Conservation (phyloP, 2,329 filamentous ascomycete genomes). For the Talaromyces sp. region DNA sequence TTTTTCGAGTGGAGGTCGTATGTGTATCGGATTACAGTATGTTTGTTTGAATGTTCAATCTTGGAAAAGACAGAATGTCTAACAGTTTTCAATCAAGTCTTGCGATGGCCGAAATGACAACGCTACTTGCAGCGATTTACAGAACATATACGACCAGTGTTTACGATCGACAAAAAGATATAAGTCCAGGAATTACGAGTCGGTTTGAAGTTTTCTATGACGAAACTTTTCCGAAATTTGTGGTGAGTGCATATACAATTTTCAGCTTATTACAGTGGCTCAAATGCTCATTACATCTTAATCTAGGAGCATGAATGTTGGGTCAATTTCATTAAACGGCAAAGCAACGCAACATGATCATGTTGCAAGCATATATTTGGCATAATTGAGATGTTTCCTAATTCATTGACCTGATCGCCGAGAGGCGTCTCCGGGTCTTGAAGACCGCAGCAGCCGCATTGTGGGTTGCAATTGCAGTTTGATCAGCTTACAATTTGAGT, state of each 20-base stretch:
- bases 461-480: no score
- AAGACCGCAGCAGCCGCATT: no score
- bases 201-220: conserved; percentile 44
- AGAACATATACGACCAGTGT: conserved; percentile 40
- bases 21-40: conserved; percentile 40
- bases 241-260: conserved; percentile 18
- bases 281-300: not conserved
- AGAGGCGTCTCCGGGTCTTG: no score
- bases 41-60: conserved; percentile 6
- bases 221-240: conserved; percentile 25
- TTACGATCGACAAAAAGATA: conserved; percentile 26
- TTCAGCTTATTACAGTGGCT: not conserved
- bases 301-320: conserved; percentile 6
- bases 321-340: not conserved
- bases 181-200: conserved; percentile 40
- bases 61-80: no score
- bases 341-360: not conserved
- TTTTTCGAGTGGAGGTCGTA: conserved; percentile 40
- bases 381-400: not conserved
- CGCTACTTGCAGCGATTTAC: conserved; percentile 46
- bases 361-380: not conserved
- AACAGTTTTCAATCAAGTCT: conserved; percentile 29
- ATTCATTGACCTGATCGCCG: no score
- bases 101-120: conserved; percentile 52
- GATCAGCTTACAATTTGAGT: no score